Evolutionary conservation across 108 stramenopile genomes (phyloP).

Genomic region (Cyclostephanos tholiformis): DNA sequence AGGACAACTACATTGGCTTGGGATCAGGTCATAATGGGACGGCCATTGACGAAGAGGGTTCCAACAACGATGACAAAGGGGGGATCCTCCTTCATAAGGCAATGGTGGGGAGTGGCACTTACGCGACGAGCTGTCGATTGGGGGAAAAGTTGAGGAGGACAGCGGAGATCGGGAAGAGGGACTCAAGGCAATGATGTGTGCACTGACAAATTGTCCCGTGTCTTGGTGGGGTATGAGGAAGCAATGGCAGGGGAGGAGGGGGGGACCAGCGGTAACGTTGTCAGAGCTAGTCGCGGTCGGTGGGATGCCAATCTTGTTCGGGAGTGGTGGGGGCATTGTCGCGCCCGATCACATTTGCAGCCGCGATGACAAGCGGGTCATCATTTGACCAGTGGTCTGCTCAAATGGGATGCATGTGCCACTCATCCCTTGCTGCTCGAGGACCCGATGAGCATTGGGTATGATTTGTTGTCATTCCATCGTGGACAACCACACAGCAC

Average conservation of each 20-base stretch:
- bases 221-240: slow-evolving; percentile 45
- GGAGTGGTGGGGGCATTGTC: no score
- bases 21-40: no score
- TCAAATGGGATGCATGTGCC: background rate
- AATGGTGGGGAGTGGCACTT: background rate
- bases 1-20: background rate
- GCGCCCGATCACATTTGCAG: no score
- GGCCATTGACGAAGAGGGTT: background rate
- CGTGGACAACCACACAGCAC: slow-evolving; percentile 1
- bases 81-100: background rate
- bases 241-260: slow-evolving; percentile 34
- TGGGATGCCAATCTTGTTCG: no score
- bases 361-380: no score
- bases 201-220: slow-evolving; percentile 26
- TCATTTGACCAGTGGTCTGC: no score
- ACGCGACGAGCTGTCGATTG: slow-evolving; percentile 14
- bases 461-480: slow-evolving; percentile 18
- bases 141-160: slow-evolving; percentile 8
- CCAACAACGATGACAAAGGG: no score
- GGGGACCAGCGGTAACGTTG: background rate
- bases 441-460: slow-evolving; percentile 39
- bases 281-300: background rate
- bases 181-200: slow-evolving; percentile 36
- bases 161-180: slow-evolving; percentile 10
- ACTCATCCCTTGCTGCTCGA: slow-evolving; percentile 44